Evolutionary conservation across 208 protist genomes (phyloP), one percentile per base, ranked within the genome.

Genomic region (Jaenimonas drosophilae): DNA sequence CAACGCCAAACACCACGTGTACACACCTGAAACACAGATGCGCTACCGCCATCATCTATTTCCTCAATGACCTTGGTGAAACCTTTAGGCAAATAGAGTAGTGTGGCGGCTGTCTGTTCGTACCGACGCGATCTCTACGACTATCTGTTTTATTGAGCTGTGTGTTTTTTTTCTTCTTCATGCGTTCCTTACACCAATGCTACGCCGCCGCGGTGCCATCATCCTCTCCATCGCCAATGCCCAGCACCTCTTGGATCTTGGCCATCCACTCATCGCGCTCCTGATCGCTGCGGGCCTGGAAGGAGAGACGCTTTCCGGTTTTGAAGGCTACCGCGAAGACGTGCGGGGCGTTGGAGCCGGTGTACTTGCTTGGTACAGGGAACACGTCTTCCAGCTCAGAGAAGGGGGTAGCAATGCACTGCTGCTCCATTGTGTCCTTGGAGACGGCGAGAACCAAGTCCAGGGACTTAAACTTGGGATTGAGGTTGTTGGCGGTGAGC

Each of bases 311-410:
- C 55, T 81, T 82, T 11, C 77, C 77, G 0, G 72, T 77, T 41
- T 81, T 87, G 56, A 82, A 87, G 29, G 77, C 77, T 12, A 87
- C 77, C 2, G 77, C 77, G 38, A 87, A 87, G 4, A 87, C 77
- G 34, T 77, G 64, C 3, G 50, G 60, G n/a, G 70, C 68, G 29
- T 79, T 82, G 29, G 69, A 79, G 21, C 73, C 73, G 1, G 72
- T 87, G 54, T 87, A 87, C 46, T 82, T 87, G 32, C 61, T 76
- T 3, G 77, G 77, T 25, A 87, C 77, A 2, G 70, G 72, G 38
- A 87, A 87, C 26, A 76, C 77, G 41, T 87, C 77, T 53, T 87
- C 77, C 14, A 87, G 46, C 31, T 87, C 77, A 19, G 69, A 49
- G 49, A 87, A 87, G 12, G 77, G 63, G 0, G 73, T 87, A 0